Conservation (phyloP, 768 basidiomycete species). For the Mycena polygramma region DNA sequence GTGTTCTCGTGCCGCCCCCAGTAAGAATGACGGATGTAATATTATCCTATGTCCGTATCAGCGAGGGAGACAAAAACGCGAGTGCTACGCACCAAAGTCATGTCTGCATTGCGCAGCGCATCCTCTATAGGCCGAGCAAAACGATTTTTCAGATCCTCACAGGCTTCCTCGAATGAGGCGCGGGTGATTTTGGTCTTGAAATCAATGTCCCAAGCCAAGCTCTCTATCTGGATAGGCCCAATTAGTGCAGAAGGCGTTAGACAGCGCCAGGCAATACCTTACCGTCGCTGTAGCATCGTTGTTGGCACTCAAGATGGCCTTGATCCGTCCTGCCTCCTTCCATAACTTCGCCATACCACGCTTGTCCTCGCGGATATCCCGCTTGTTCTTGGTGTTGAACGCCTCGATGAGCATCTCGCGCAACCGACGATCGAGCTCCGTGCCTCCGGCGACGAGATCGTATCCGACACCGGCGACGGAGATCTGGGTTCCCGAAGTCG, state of each 20-base stretch:
- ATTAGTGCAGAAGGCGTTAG: conserved; percentile 18
- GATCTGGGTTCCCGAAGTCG: conserved; percentile 77
- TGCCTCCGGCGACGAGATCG: conserved; percentile 81
- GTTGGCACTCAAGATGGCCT: conserved; percentile 94
- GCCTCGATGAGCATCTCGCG: conserved; percentile 82
- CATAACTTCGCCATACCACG: conserved; percentile 93
- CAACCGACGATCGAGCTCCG: conserved; percentile 86
- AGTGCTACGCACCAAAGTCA: conserved; percentile 68
- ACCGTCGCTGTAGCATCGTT: conserved; percentile 81
- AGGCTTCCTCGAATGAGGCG: conserved; percentile 81
- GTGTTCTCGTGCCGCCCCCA: conserved; percentile 90
- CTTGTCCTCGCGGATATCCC: conserved; percentile 78
- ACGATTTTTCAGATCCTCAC: conserved; percentile 70
- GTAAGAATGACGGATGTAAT: conserved; percentile 93
- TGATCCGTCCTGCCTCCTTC: conserved; percentile 94
- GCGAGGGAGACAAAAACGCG: background rate
- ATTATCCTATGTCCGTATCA: conserved; percentile 67
- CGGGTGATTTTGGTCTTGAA: conserved; percentile 85
- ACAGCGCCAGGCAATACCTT: conserved; percentile 43
- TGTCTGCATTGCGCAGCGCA: conserved; percentile 74
- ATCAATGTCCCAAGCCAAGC: conserved; percentile 90
- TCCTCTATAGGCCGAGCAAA: conserved; percentile 83
- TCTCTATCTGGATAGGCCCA: conserved; percentile 75
- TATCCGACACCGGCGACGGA: conserved; percentile 86
- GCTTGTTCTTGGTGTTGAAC: conserved; percentile 80